Base-by-base conservation (phyloP, 1,284 basidiomycete genomes). In the Lentinus polychrous region DNA sequence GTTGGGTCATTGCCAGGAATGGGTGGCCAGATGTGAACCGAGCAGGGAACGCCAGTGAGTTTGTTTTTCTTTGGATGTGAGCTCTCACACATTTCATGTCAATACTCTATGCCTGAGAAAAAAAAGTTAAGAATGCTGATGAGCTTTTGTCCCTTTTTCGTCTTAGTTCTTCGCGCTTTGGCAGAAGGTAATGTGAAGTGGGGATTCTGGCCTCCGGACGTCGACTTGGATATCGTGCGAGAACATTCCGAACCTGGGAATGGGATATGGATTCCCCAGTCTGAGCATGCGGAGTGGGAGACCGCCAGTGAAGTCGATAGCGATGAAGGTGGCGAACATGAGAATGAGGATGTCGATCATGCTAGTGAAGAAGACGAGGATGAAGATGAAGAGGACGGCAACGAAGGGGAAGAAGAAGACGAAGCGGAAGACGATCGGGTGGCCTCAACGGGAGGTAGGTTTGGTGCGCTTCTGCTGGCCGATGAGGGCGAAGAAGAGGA, bases 1-100 rank as follows among this genome's bases (percentile, higher is more conserved):
- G 85, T 11, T 93, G 83, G 80, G 70, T 93, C 34, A 96, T 93
- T 38, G 93, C 94, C 8, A 89, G 92, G 64, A 86, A 89, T 14
- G 92, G 91, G 5, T 66, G 94, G 49, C 86, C 91, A 7, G 94
- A 96, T 68, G 71, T 87, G 15, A 86, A 91, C 61, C 77, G 94
- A 41, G 91, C 92, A 1, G 94, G 91, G 15, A 94, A 95, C 61
- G 78, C 82, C 18, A 86, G 90, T 91, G 61, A 65, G 88, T 83
- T 18, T 22, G 32, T 27, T 8, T 22, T 35, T 41, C 53, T 43
- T 49, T 20, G 35, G n/a, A 17, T 36, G 40, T 54, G 46, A 11
- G 42, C 37, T 7, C 46, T 49, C 20, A 34, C 32, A 27, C 32
- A n/a, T n/a, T n/a, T n/a, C n/a, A n/a, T n/a, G n/a, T n/a, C n/a